Base-by-base conservation (phyloP, 306 rosid genomes). In the Corylus avellana region DNA sequence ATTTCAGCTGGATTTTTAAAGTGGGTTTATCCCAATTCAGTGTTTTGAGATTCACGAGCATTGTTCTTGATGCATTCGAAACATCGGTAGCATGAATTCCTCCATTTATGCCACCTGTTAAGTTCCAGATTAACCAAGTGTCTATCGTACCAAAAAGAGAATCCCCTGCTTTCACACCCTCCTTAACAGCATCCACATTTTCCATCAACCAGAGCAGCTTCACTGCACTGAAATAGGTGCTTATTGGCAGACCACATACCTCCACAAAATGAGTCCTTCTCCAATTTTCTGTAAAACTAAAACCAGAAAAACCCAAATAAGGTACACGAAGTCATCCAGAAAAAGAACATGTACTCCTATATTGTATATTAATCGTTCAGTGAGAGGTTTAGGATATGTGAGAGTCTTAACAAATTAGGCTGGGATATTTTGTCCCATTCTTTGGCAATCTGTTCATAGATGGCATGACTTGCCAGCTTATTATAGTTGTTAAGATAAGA, bases 121-220 rank as follows among this genome's bases (percentile, higher is more conserved):
- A 79, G 75, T 95, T 91, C 97, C 98, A 95, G 75, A 95, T 91
- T 73, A 92, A 78, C 98, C 98, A 95, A 70, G 98, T 82, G 81
- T 92, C 98, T 66, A 92, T 77, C 0, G 98, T 95, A 70, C 98
- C 98, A 83, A 95, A 95, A 14, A 92, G 82, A 10, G 94, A 98
- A 79, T 95, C 98, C 39, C 87, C 91, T 66, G 78, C 76, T 83
- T 90, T 56, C 66, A 92, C 82, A 63, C 89, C 93, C 10, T 86
- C 81, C 70, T 85, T 92, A 16, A 95, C 92, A 9, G 81, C 80
- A 11, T 75, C 83, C 77, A 91, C 98, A 57, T 92, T 92, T 81
- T 95, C 97, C 74, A 92, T 81, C 83, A 95, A 80, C 98, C 98
- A 95, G 4, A 95, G 81, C 48, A 91, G 85, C 77, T 95, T 95